Evolutionary conservation across 495 filamentous ascomycete genomes (phyloP).

Genomic region (Penicillium parvum): DNA sequence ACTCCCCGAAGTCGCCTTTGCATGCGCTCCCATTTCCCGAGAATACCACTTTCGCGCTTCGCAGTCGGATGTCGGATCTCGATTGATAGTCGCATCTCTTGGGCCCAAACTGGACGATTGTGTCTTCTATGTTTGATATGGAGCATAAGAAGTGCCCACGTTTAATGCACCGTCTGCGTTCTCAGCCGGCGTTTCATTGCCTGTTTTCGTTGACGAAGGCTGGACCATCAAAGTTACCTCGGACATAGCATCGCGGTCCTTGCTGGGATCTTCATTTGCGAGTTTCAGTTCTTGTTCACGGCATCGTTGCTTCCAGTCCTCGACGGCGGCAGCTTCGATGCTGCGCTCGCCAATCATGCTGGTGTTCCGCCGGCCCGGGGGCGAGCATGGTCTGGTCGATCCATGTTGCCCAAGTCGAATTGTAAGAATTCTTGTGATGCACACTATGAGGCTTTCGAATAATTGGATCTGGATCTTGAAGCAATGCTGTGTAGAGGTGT

Average conservation of each 20-base stretch:
- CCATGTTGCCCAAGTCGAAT: neutral
- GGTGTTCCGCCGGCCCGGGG: constrained; percentile 9
- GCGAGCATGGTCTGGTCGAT: constrained; percentile 9
- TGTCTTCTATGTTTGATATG: too few species aligned
- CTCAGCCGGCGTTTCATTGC: too few species aligned
- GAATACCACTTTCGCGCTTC: neutral
- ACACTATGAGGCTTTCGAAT: too few species aligned
- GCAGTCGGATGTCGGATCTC: too few species aligned
- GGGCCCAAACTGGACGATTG: too few species aligned
- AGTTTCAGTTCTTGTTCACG: constrained; percentile 1
- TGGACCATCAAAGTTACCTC: too few species aligned
- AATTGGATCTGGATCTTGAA: too few species aligned
- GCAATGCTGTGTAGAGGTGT: too few species aligned
- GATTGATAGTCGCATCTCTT: too few species aligned
- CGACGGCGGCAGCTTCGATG: constrained; percentile 13
- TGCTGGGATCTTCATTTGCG: neutral
- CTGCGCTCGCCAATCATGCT: constrained; percentile 17
- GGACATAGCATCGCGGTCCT: neutral
- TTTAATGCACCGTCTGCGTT: too few species aligned
- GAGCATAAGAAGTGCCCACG: too few species aligned
- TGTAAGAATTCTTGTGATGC: neutral
- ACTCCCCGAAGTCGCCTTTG: neutral
- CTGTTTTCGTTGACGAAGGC: too few species aligned
- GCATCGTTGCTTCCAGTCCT: constrained; percentile 1
- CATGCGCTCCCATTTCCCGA: neutral